Evolutionary conservation across 106 monocot species (phyloP).

Genomic region (Ottelia alismoides): DNA sequence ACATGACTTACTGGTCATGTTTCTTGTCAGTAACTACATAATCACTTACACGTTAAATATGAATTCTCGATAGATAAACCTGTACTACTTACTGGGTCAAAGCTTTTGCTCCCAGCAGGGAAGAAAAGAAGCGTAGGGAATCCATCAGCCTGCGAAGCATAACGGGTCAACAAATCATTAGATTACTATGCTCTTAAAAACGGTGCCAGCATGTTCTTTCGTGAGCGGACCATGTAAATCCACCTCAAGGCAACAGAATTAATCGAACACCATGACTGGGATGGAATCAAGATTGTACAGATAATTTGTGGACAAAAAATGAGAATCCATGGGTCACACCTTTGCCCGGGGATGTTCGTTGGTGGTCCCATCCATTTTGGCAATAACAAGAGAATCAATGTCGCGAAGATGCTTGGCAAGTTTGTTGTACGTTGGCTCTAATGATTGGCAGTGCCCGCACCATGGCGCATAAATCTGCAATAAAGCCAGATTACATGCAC

Average conservation of each 20-base stretch:
- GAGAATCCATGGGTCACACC: conserved; percentile 16
- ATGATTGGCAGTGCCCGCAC: conserved; percentile 92
- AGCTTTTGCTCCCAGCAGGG: conserved; percentile 96
- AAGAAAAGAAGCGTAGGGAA: conserved; percentile 94
- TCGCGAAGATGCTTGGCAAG: conserved; percentile 70
- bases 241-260: too few species aligned
- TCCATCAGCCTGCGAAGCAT: conserved; percentile 60
- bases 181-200: too few species aligned
- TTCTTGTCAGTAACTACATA: too few species aligned
- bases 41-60: too few species aligned
- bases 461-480: conserved; percentile 91
- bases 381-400: conserved; percentile 74
- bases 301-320: neutral
- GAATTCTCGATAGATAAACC: too few species aligned
- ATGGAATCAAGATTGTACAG: too few species aligned
- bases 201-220: too few species aligned
- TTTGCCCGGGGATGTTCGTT: conserved; percentile 95
- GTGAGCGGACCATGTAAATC: too few species aligned
- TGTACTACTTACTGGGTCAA: conserved; percentile 87
- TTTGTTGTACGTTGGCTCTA: conserved; percentile 93
- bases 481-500: too few species aligned
- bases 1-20: too few species aligned
- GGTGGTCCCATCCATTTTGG: conserved; percentile 95
- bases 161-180: too few species aligned
- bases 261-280: too few species aligned